Evolutionary conservation across 768 basidiomycete genomes (phyloP).

Genomic region (Leucogyrophana mollusca): DNA sequence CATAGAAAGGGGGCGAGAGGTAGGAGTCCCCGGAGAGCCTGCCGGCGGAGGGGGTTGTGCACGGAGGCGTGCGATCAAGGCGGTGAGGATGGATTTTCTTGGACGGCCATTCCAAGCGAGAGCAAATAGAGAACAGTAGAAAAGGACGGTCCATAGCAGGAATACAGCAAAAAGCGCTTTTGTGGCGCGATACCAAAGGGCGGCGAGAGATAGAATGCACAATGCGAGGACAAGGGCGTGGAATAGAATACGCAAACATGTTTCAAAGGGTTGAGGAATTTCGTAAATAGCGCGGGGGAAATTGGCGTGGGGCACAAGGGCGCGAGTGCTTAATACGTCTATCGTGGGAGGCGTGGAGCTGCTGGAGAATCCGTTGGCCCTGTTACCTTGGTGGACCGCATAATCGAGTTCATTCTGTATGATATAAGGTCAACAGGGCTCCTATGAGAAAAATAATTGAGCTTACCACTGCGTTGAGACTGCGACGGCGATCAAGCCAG

Average conservation of each 20-base stretch:
- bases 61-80: constrained; percentile 45
- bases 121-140: constrained; percentile 52
- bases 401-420: constrained; percentile 73
- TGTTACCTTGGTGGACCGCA: constrained; percentile 53
- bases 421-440: constrained; percentile 12
- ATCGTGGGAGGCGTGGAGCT: constrained; percentile 51
- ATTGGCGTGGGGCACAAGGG: constrained; percentile 28
- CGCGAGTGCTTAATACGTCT: constrained; percentile 45
- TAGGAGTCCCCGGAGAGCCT: constrained; percentile 34
- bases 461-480: constrained; percentile 67
- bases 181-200: constrained; percentile 57
- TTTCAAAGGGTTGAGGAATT: constrained; percentile 36
- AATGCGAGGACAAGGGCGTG: constrained; percentile 61
- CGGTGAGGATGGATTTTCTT: constrained; percentile 53
- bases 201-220: constrained; percentile 53
- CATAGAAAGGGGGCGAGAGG: constrained; percentile 40
- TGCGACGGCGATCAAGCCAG: constrained; percentile 76
- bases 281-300: constrained; percentile 23
- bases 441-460: constrained; percentile 11
- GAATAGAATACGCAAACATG: constrained; percentile 49
- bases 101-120: constrained; percentile 62
- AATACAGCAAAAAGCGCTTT: constrained; percentile 61
- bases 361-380: constrained; percentile 36
- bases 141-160: constrained; percentile 56
- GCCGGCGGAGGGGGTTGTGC: constrained; percentile 23